Evolutionary conservation across 192 early-diverging fungal genomes (phyloP).

Genomic region (Coemansia sp.): DNA sequence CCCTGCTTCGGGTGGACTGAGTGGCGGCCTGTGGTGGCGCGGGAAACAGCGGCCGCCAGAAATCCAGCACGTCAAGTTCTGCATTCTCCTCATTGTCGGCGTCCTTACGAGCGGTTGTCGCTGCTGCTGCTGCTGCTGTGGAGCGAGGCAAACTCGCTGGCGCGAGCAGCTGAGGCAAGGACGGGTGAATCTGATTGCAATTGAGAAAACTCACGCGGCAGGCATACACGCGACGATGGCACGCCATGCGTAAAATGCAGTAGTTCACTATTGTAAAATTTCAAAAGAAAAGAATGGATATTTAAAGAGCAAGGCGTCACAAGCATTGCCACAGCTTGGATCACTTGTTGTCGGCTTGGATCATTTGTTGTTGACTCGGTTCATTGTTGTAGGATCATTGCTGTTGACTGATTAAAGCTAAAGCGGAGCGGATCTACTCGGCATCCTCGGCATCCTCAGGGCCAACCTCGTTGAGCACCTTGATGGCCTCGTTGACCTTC

Average conservation of each 20-base stretch:
- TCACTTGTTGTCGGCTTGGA: too few relatives aligned
- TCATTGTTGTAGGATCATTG: not conserved
- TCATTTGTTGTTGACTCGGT: too few relatives aligned
- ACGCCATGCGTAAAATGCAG: not conserved
- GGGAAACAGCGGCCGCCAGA: not conserved
- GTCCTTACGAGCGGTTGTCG: not conserved
- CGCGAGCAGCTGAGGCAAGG: not conserved
- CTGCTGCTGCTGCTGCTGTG: not conserved
- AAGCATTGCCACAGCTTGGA: not conserved
- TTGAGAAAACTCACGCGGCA: not conserved
- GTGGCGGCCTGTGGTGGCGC: not conserved
- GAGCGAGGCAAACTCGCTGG: not conserved
- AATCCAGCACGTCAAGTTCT: not conserved
- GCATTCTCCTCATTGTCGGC: not conserved
- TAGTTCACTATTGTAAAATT: too few relatives aligned
- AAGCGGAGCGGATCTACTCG: conserved; percentile 6
- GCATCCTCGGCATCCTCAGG: conserved; percentile 31
- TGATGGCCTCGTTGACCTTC: conserved; percentile 87
- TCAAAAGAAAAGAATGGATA: not conserved
- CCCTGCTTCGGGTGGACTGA: not conserved
- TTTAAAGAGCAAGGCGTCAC: not conserved
- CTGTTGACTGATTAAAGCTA: not conserved
- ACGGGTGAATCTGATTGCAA: not conserved
- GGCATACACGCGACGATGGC: not conserved
- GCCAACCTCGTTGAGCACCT: conserved; percentile 67